Evolutionary conservation across 2,329 filamentous ascomycete species (phyloP).

Genomic region (Calonectria pseudoreteaudii): DNA sequence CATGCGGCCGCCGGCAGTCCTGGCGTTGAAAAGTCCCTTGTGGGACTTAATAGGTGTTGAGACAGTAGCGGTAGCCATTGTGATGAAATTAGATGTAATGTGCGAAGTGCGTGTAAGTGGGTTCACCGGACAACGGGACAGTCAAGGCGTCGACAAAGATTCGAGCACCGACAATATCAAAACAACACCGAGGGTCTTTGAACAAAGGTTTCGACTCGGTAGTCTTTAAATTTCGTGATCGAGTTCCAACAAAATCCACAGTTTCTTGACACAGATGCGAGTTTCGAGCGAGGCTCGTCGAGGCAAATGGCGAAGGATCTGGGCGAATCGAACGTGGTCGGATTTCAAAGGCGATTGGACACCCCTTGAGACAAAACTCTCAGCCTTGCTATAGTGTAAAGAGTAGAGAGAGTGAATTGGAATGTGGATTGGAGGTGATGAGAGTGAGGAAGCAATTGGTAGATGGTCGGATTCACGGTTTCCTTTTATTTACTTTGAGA

Average conservation of each 20-base stretch:
- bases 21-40: conserved; percentile 89
- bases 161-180: conserved; percentile 56
- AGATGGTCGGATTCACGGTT: conserved; percentile 36
- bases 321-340: conserved; percentile 52
- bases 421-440: conserved; percentile 16
- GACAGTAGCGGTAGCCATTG: conserved; percentile 84
- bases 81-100: conserved; percentile 48
- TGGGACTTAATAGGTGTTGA: conserved; percentile 96
- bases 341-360: conserved; percentile 37
- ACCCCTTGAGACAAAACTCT: conserved; percentile 40
- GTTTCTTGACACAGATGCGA: conserved; percentile 54
- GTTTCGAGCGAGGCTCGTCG: conserved; percentile 63
- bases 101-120: conserved; percentile 35
- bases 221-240: conserved; percentile 56
- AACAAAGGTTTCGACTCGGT: conserved; percentile 68
- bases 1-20: conserved; percentile 94
- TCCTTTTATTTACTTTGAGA: conserved; percentile 61
- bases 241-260: conserved; percentile 62
- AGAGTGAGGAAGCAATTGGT: conserved; percentile 36
- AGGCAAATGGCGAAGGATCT: conserved; percentile 61
- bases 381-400: conserved; percentile 29
- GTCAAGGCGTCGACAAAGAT: conserved; percentile 57
- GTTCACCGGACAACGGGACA: conserved; percentile 59
- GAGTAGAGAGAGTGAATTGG: conserved; percentile 21
- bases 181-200: conserved; percentile 71